Conservation (phyloP, 2,329 filamentous ascomycete species). For the Penicillium sp. region DNA sequence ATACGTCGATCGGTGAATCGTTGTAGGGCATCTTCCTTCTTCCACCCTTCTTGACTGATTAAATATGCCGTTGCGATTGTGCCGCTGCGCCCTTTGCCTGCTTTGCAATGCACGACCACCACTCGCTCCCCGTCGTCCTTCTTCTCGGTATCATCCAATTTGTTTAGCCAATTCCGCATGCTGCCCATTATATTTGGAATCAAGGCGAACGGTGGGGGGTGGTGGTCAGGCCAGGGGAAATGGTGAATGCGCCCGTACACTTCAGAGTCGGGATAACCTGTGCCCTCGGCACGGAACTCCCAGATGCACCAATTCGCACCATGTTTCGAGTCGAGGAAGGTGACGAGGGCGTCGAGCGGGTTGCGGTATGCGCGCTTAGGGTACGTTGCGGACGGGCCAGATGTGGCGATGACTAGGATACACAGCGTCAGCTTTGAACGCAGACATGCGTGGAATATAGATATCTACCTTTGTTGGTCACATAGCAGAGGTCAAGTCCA, state of each 20-base stretch:
- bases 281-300: constrained; percentile 97
- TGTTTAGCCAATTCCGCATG: constrained; percentile 84
- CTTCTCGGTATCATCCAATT: constrained; percentile 32
- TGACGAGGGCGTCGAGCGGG: constrained; percentile 82
- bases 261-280: constrained; percentile 88
- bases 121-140: constrained; percentile 61
- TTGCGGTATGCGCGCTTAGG: constrained; percentile 93
- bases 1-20: constrained; percentile 83
- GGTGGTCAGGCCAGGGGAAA: constrained; percentile 96
- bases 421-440: not conserved
- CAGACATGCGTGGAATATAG: not conserved
- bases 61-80: constrained; percentile 87
- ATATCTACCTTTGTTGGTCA: constrained; percentile 74
- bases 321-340: constrained; percentile 86
- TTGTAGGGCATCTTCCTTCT: constrained; percentile 64
- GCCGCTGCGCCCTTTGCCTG: constrained; percentile 91
- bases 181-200: constrained; percentile 87
- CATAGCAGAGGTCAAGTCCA: constrained; percentile 92
- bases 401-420: constrained; percentile 67
- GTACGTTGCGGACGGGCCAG: constrained; percentile 86
- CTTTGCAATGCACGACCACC: constrained; percentile 94
- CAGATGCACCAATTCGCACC: constrained; percentile 88
- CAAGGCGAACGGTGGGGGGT: constrained; percentile 88
- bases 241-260: constrained; percentile 86
- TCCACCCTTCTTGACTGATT: constrained; percentile 82